phyloP scores from a whole-genome alignment of 371 early-diverging fungal species.

The Thermomucor indicae-seudaticae region DNA sequence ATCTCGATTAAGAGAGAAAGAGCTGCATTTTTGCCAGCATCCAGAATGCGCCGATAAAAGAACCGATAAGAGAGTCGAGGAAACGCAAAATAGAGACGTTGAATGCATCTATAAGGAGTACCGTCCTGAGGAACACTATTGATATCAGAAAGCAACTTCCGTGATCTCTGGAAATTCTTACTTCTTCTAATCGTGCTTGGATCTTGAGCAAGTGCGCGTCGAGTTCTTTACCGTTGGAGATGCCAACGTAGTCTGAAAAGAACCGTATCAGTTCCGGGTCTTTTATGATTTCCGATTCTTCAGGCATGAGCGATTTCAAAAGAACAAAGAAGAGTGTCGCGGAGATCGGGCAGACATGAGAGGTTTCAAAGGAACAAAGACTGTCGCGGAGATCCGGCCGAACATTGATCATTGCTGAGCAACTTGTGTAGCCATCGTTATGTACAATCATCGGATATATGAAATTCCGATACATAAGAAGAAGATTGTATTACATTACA shows the following conservation, averaged over 20 bases:
- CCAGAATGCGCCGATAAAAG: slow-evolving; percentile 26
- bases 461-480: no score
- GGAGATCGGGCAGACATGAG: no score
- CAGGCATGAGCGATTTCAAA: background rate
- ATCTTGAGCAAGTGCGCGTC: slow-evolving; percentile 14
- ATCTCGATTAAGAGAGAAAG: slow-evolving; percentile 32
- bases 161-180: background rate
- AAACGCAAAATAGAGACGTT: slow-evolving; percentile 28
- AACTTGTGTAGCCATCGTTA: no score
- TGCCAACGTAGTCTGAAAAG: slow-evolving; percentile 24
- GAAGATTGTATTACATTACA: no score
- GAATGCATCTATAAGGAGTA: slow-evolving; percentile 31
- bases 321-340: no score
- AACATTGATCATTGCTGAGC: no score
- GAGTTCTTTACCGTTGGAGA: slow-evolving; percentile 12
- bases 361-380: no score
- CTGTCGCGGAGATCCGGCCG: no score
- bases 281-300: background rate
- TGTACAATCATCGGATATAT: no score
- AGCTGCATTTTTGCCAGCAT: slow-evolving; percentile 12
- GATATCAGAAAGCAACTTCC: background rate
- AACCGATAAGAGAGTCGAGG: slow-evolving; percentile 32
- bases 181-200: background rate
- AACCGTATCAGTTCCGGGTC: slow-evolving; percentile 8
- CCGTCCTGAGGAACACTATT: slow-evolving; percentile 12